A percentile compares a stretch with the other conserved stretches of the same genome.
Conservation (phyloP, 345 rosid genomes). For the Bruguiera gymnorhiza region DNA sequence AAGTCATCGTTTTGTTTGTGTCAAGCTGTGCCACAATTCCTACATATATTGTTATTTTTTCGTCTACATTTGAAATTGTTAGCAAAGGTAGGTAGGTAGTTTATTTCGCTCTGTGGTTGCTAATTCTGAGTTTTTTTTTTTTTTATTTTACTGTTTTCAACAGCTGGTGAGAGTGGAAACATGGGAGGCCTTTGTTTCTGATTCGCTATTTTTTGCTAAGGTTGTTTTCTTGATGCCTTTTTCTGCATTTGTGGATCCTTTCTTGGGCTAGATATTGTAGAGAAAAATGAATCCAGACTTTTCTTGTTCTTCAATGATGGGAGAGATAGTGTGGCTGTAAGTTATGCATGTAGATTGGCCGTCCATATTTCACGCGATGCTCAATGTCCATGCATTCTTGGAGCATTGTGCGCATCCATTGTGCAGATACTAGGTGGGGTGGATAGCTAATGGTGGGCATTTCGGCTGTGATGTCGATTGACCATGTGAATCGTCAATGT, state of each 20-base stretch:
- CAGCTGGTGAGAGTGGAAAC: constrained; percentile 71
- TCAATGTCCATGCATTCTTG: too few relatives aligned
- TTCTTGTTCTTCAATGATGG: too few relatives aligned
- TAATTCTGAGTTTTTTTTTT: not conserved
- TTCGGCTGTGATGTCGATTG: too few relatives aligned
- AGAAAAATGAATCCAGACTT: not conserved
- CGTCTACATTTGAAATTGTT: not conserved
- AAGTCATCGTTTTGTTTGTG: too few relatives aligned
- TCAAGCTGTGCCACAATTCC: too few relatives aligned
- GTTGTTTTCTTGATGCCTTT: constrained; percentile 18
- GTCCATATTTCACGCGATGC: not conserved
- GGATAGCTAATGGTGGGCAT: too few relatives aligned
- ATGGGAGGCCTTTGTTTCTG: constrained; percentile 71
- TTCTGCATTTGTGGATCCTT: too few relatives aligned
- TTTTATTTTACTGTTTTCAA: constrained; percentile 7
- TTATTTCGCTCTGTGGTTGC: not conserved
- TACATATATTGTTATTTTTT: not conserved
- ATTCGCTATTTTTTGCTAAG: constrained; percentile 68
- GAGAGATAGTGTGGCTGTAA: not conserved
- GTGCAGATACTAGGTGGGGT: too few relatives aligned
- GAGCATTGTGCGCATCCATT: too few relatives aligned
- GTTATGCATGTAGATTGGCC: not conserved
- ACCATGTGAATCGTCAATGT: too few relatives aligned
- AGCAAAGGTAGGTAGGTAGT: not conserved
- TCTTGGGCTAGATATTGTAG: too few relatives aligned